Conservation (phyloP, 768 basidiomycete species). For the Termitomyces sp. region DNA sequence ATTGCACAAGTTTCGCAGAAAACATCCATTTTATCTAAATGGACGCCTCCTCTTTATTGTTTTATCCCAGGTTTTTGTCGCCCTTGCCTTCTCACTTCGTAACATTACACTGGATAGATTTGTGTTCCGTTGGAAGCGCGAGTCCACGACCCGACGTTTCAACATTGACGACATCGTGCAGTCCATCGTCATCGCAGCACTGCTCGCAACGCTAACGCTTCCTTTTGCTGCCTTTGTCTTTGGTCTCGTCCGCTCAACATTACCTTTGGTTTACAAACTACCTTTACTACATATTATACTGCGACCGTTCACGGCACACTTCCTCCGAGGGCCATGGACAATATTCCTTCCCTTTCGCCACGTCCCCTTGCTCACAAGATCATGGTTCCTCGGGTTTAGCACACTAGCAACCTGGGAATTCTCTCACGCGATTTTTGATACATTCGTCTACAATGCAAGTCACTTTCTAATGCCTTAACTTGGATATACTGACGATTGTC, state of each 20-base stretch:
- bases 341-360: slow-evolving; percentile 43
- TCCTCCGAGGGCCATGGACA: slow-evolving; percentile 52
- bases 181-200: slow-evolving; percentile 29
- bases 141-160: slow-evolving; percentile 11
- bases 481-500: background rate
- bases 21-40: slow-evolving; percentile 71
- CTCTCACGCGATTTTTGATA: slow-evolving; percentile 54
- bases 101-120: slow-evolving; percentile 62
- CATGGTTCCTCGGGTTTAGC: slow-evolving; percentile 44
- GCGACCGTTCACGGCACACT: slow-evolving; percentile 61
- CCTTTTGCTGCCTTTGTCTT: slow-evolving; percentile 38
- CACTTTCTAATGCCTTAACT: background rate
- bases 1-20: slow-evolving; percentile 31
- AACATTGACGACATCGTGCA: slow-evolving; percentile 17
- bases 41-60: slow-evolving; percentile 59
- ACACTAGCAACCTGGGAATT: slow-evolving; percentile 62
- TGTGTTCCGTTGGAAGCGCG: slow-evolving; percentile 34
- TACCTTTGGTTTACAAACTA: slow-evolving; percentile 49
- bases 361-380: slow-evolving; percentile 35
- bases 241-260: slow-evolving; percentile 34
- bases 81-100: slow-evolving; percentile 44
- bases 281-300: slow-evolving; percentile 46
- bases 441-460: slow-evolving; percentile 50
- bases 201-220: slow-evolving; percentile 35
- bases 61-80: slow-evolving; percentile 43